These are phyloP conservation scores for Fusarium chuoi DNA, from an alignment of 2,329 filamentous ascomycete genomes.

Conservation along the genomic window DNA sequence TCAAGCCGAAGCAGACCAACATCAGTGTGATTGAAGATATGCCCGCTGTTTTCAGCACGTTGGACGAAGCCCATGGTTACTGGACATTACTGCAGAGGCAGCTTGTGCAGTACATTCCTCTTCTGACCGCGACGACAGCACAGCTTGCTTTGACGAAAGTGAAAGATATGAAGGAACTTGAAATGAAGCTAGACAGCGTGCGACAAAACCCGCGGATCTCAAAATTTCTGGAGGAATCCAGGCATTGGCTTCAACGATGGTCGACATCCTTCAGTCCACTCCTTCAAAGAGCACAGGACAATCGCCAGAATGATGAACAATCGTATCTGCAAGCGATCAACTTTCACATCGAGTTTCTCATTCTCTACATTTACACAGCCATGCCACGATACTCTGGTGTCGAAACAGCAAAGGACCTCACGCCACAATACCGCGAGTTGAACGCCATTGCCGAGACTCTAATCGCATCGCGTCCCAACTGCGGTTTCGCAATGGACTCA, in stretches of 20 bases:
- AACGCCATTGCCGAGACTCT: slow-evolving; percentile 52
- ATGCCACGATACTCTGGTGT: slow-evolving; percentile 53
- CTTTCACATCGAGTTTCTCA: slow-evolving; percentile 56
- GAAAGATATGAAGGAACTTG: slow-evolving; percentile 42
- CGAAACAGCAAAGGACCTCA: slow-evolving; percentile 51
- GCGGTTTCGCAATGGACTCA: slow-evolving; percentile 58
- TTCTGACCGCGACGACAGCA: slow-evolving; percentile 47
- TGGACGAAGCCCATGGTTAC: slow-evolving; percentile 52
- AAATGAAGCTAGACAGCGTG: slow-evolving; percentile 46
- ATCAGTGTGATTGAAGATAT: slow-evolving; percentile 49
- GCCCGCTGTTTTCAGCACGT: slow-evolving; percentile 46
- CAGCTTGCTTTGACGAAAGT: slow-evolving; percentile 46
- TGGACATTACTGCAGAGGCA: slow-evolving; percentile 52
- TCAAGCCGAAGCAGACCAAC: slow-evolving; percentile 45
- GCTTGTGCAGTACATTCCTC: slow-evolving; percentile 51
- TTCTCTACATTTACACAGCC: slow-evolving; percentile 53
- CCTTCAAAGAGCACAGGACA: slow-evolving; percentile 42
- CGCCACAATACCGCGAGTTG: slow-evolving; percentile 56
- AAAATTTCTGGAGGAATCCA: slow-evolving; percentile 50
- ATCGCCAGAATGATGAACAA: slow-evolving; percentile 35
- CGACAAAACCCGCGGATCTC: slow-evolving; percentile 44
- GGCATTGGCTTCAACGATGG: slow-evolving; percentile 55
- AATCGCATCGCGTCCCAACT: slow-evolving; percentile 49
- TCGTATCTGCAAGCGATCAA: slow-evolving; percentile 52
- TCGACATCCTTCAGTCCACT: slow-evolving; percentile 51